A percentile compares a stretch with the other conserved stretches of the same genome.
Evolutionary conservation across 2,329 filamentous ascomycete genomes (phyloP).

Genomic region (Penicillium sp.): DNA sequence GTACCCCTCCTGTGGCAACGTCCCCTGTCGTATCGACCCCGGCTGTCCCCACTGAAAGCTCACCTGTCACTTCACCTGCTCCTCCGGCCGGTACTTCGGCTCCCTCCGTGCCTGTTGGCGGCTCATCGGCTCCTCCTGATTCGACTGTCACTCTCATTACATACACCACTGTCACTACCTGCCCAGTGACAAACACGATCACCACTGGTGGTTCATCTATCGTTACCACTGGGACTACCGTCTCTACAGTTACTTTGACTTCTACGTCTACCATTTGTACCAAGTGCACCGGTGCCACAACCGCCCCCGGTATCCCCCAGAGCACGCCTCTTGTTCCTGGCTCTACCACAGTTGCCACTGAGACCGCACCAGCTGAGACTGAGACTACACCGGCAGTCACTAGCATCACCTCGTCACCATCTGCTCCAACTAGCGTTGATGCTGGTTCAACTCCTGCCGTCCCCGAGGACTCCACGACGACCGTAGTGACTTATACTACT

Average conservation of each 20-base stretch:
- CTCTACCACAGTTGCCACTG: not conserved
- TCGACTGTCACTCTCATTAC: constrained; percentile 33
- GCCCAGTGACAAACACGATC: constrained; percentile 36
- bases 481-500: constrained; percentile 33
- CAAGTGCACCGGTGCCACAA: constrained; percentile 10
- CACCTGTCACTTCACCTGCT: constrained; percentile 2
- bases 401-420: not conserved
- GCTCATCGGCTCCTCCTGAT: constrained; percentile 20
- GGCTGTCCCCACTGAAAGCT: not conserved
- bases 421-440: not conserved
- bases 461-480: constrained; percentile 22
- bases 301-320: constrained; percentile 11
- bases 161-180: constrained; percentile 37
- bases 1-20: not conserved
- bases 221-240: constrained; percentile 59
- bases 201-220: constrained; percentile 55
- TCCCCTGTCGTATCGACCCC: not conserved
- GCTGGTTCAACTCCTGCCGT: constrained; percentile 11
- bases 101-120: constrained; percentile 25
- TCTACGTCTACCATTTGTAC: constrained; percentile 17
- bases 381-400: constrained; percentile 25
- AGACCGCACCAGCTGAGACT: constrained; percentile 16
- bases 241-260: constrained; percentile 52
- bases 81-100: constrained; percentile 23
- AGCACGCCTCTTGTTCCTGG: constrained; percentile 1